Base-by-base conservation (phyloP, 768 basidiomycete species). In the Macrocybe gigantea region DNA sequence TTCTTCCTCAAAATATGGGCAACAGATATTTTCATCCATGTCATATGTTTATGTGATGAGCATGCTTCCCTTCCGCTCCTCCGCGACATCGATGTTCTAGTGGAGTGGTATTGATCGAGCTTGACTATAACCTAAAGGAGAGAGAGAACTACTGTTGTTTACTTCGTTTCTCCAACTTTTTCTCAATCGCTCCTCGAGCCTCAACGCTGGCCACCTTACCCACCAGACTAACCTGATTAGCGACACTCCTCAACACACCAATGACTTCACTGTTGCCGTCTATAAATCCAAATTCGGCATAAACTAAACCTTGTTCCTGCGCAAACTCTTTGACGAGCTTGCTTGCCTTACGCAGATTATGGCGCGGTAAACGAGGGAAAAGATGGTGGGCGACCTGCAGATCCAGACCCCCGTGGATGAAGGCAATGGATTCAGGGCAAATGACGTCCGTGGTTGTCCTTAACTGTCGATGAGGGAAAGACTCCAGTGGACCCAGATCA, bases 361-460 rank as follows among this genome's bases (percentile, higher is more conserved):
- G 95, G 35, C 96, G 76, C 2, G 96, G 96, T 1, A 97, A 73
- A 8, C 96, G 84, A 13, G 96, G 96, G 72, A 97, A 97, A 49
- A 98, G 77, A 64, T 97, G 94, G 57, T 99, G 96, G 2, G 95
- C 93, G 38, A 97, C 91, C 66, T 99, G 96, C 9, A 98, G 81
- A 57, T 99, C 92, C 13, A 99, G 79, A n/a, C 96, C 96, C 8
- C 96, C 96, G 59, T 99, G 96, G 33, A 99, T 67, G 60, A 93
- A 97, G 44, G 78, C 88, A 56, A 97, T 75, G 32, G 81, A 79
- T 1, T 84, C 74, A 2, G 83, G 80, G 66, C 96, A 98, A 51
- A 89, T 80, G 37, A 99, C 92, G 64, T 99, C 96, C 39, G 90
- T 87, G 0, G 96, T 98, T n/a, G 96, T 99, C 41, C 96, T 87